phyloP scores from a whole-genome alignment of 805 yeast species.

The Cyberlindnera petersonii region DNA sequence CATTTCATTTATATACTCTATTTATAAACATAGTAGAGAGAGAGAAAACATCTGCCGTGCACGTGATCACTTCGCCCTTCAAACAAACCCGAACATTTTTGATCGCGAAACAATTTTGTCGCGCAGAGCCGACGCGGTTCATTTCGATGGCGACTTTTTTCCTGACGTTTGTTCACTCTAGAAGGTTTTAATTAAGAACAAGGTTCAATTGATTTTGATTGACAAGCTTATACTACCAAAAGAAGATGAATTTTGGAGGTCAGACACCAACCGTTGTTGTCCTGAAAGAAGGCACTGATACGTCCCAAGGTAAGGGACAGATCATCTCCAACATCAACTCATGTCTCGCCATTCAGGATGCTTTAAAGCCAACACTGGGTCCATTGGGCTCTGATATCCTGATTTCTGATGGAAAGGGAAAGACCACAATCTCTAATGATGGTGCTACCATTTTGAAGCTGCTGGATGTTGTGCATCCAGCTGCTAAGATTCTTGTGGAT shows the following conservation, averaged over 20 bases:
- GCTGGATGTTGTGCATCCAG: conserved; percentile 95
- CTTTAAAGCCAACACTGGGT: conserved; percentile 90
- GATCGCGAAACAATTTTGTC: background rate
- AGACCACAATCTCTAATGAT: conserved; percentile 94
- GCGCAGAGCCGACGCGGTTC: conserved; percentile 3
- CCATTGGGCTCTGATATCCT: conserved; percentile 96
- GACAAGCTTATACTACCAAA: background rate
- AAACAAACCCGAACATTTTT: conserved; percentile 1
- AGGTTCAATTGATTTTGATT: background rate
- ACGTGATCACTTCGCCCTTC: no score
- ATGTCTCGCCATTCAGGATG: conserved; percentile 94
- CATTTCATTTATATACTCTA: no score
- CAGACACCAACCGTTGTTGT: conserved; percentile 99
- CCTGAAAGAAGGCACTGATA: conserved; percentile 94
- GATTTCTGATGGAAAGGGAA: conserved; percentile 77
- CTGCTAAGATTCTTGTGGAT: conserved; percentile 93
- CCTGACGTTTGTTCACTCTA: background rate
- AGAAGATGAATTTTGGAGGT: conserved; percentile 75
- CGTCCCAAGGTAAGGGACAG: conserved; percentile 96
- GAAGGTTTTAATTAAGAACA: background rate
- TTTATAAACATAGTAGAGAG: no score
- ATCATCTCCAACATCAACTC: conserved; percentile 94
- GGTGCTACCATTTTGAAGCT: conserved; percentile 95
- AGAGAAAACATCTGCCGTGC: no score
- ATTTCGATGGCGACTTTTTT: conserved; percentile 7